Conservation (phyloP, 441 rosid species). For the Omphalea diandra region DNA sequence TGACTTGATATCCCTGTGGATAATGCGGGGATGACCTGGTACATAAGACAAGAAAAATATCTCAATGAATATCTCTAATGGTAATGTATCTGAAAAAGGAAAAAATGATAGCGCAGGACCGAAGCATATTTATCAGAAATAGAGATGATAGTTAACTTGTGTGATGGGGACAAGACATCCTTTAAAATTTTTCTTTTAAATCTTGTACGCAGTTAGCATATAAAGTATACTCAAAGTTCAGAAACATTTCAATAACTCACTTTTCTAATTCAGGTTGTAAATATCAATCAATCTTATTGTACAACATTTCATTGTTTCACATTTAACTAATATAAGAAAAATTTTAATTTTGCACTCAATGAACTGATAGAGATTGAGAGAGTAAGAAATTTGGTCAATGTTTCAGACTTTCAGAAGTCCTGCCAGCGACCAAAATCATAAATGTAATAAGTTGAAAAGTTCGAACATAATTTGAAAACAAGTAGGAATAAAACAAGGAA, state of each 20-base stretch:
- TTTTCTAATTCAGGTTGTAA: too few species aligned
- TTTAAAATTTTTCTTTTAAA: background rate
- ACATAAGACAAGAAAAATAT: conserved; percentile 8
- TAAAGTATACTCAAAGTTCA: background rate
- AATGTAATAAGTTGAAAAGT: background rate
- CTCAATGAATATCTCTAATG: background rate
- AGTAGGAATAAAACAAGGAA: conserved; percentile 20
- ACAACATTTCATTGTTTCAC: background rate
- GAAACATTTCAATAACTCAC: conserved; percentile 1
- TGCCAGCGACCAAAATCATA: conserved; percentile 3
- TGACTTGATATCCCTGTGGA: conserved; percentile 97
- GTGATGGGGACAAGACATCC: background rate
- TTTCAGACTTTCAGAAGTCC: background rate
- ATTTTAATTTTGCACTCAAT: conserved; percentile 4
- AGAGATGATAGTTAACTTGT: background rate
- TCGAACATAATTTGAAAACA: background rate
- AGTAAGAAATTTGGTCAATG: too few species aligned
- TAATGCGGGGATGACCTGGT: conserved; percentile 90
- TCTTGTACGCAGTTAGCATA: background rate
- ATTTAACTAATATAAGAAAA: conserved; percentile 3
- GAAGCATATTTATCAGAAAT: background rate
- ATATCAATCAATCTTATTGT: conserved; percentile 2
- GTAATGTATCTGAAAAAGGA: background rate
- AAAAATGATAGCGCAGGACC: conserved; percentile 1
- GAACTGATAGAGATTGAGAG: background rate